phyloP scores from a whole-genome alignment of 2,329 filamentous ascomycete species.

The Neonectria sp. region DNA sequence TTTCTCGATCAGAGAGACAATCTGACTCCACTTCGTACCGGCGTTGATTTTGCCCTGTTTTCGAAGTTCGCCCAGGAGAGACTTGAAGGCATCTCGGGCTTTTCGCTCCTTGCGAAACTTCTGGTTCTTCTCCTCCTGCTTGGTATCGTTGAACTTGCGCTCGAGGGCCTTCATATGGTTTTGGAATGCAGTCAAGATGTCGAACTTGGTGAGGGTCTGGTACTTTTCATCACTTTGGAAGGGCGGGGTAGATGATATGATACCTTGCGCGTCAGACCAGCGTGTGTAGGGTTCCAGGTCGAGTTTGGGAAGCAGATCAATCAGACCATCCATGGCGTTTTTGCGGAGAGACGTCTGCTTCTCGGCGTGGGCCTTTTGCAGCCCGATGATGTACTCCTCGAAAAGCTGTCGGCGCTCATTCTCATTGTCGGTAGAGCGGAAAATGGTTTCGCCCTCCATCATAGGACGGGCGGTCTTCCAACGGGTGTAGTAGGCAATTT shows the following conservation, averaged over 20 bases:
- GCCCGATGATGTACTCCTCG: conserved; percentile 89
- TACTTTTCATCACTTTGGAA: conserved; percentile 90
- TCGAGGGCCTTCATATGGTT: conserved; percentile 95
- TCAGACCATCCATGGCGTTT: conserved; percentile 87
- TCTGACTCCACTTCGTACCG: conserved; percentile 89
- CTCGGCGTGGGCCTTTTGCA: conserved; percentile 86
- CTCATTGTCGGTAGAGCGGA: conserved; percentile 91
- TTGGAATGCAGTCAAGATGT: conserved; percentile 93
- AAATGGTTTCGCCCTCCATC: conserved; percentile 95
- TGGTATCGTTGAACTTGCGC: conserved; percentile 89
- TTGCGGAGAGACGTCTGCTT: conserved; percentile 80
- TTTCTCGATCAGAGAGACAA: conserved; percentile 81
- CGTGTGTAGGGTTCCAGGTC: conserved; percentile 93
- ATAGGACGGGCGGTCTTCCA: conserved; percentile 97
- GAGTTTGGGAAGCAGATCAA: conserved; percentile 82
- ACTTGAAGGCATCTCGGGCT: conserved; percentile 85
- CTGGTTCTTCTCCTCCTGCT: conserved; percentile 87
- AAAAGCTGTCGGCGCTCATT: conserved; percentile 91
- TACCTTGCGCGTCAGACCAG: conserved; percentile 90
- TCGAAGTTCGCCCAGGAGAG: conserved; percentile 82
- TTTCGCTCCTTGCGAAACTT: conserved; percentile 88
- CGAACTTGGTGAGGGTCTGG: conserved; percentile 86
- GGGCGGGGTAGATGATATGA: conserved; percentile 82
- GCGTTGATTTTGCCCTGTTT: conserved; percentile 87
- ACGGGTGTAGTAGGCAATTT: conserved; percentile 96